Evolutionary conservation across 2,329 filamentous ascomycete species (phyloP), one percentile per base, ranked within the genome.

Genomic region (Orbilia brochopaga): DNA sequence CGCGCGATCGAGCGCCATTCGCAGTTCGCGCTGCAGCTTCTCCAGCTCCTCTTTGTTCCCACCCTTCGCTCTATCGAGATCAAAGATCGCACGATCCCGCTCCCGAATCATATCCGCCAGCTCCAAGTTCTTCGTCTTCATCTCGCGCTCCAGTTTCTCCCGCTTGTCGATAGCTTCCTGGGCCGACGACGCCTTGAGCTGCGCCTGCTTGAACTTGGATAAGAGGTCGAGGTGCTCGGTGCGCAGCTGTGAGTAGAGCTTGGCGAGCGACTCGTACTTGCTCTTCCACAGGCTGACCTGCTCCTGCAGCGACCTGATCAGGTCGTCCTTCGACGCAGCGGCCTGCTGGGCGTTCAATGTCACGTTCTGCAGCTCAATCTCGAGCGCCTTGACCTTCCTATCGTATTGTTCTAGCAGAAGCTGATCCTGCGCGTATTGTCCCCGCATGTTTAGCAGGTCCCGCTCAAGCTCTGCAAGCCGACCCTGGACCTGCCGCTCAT

Each of bases 71-170:
- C 94, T 87, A 78, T 99, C 94, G 79, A 92, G 91, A 74, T 99
- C 94, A 78, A 97, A 91, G 58, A 97, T 81, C 30, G 94, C 94
- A 74, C 94, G 87, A 78, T 99, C 94, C 76, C 94, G 86, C 82
- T 99, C 94, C 48, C 94, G 87, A 75, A 99, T 99, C 94, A 99
- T 97, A 79, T 97, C 92, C 32, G 94, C 94, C 73, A 99, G 82
- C 80, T 99, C 94, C n/a, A 99, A 83, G 78, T 99, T 99, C 86
- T 99, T 99, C 30, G 93, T 97, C 85, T 99, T 99, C 79, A 99
- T 90, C 81, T 99, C 94, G 35, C 93, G 89, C 82, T 97, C 92
- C 58, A 99, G 85, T 83, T 95, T 96, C 82, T 99, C 94, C 7
- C 93, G 88, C 76, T 86, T 88, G 65, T 97, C 94, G 74, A 97